Conservation (phyloP, 2,329 filamentous ascomycete species). For the Shiraia sp. region DNA sequence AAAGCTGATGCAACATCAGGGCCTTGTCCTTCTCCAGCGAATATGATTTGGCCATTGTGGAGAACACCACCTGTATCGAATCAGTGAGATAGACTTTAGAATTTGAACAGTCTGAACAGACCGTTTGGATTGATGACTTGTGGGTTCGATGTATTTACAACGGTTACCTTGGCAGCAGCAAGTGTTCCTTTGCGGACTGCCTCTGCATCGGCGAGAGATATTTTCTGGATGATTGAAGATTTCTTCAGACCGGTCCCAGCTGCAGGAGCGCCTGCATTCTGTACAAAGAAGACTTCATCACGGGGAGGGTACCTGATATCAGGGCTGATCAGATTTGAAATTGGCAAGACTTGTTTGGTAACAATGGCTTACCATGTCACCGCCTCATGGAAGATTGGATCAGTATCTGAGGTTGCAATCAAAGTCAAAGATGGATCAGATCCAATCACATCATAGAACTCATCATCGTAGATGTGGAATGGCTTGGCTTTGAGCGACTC, state of each 20-base stretch:
- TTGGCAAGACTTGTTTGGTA: not conserved
- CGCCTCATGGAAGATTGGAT: constrained; percentile 30
- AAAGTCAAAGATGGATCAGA: constrained; percentile 23
- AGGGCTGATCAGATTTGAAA: not conserved
- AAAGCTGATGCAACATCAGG: constrained; percentile 22
- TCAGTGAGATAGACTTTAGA: not conserved
- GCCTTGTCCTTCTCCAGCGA: constrained; percentile 29
- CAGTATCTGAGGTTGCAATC: constrained; percentile 25
- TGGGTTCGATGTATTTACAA: constrained; percentile 28
- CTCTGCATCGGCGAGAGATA: constrained; percentile 27
- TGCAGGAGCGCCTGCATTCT: constrained; percentile 27
- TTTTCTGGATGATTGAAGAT: constrained; percentile 31
- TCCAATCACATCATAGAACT: constrained; percentile 30
- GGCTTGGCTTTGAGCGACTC: constrained; percentile 25
- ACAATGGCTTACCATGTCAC: constrained; percentile 22
- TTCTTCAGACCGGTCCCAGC: constrained; percentile 30
- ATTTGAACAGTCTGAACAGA: not conserved
- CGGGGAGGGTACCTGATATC: constrained; percentile 14
- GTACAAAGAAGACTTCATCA: constrained; percentile 31
- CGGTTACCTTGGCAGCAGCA: constrained; percentile 20
- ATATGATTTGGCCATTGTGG: constrained; percentile 28
- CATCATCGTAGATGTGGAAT: constrained; percentile 31
- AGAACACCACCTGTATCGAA: constrained; percentile 14
- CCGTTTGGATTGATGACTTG: constrained; percentile 31
- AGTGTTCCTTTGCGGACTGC: constrained; percentile 25